Evolutionary conservation across 768 basidiomycete genomes (phyloP).

Genomic region (Collybiopsis luxurians): DNA sequence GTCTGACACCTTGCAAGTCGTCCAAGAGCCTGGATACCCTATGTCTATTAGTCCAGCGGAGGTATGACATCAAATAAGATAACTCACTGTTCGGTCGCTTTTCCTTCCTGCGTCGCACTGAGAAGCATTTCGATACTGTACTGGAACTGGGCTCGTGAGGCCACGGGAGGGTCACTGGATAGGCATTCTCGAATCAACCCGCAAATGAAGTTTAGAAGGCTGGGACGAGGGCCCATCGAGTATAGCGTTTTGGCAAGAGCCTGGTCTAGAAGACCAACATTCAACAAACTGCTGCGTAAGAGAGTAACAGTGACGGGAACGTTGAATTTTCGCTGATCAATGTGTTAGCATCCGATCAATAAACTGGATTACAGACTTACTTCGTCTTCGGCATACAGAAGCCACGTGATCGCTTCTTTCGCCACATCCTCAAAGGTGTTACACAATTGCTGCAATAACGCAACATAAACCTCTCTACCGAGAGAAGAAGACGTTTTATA

Average conservation of each 20-base stretch:
- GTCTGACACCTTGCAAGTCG: slow-evolving; percentile 71
- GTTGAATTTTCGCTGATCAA: slow-evolving; percentile 86
- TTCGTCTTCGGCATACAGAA: slow-evolving; percentile 95
- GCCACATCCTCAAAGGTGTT: slow-evolving; percentile 88
- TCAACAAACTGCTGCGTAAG: slow-evolving; percentile 79
- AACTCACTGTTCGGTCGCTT: slow-evolving; percentile 83
- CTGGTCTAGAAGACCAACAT: slow-evolving; percentile 76
- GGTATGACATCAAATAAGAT: slow-evolving; percentile 1
- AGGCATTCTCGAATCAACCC: slow-evolving; percentile 85
- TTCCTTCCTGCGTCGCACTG: slow-evolving; percentile 69
- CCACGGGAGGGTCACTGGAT: slow-evolving; percentile 75
- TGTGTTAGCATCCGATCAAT: slow-evolving; percentile 10
- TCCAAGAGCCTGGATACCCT: slow-evolving; percentile 76
- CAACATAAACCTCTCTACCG: slow-evolving; percentile 91
- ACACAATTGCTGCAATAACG: slow-evolving; percentile 86
- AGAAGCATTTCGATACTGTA: slow-evolving; percentile 79
- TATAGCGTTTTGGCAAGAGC: slow-evolving; percentile 85
- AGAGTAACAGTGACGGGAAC: slow-evolving; percentile 91
- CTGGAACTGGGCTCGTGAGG: slow-evolving; percentile 75
- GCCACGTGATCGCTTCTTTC: slow-evolving; percentile 95
- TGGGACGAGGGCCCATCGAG: slow-evolving; percentile 68
- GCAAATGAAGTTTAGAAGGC: slow-evolving; percentile 76
- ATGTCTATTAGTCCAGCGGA: slow-evolving; percentile 9
- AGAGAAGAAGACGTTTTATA: slow-evolving; percentile 87
- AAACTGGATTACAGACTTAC: slow-evolving; percentile 38